These are phyloP conservation scores for Lentinula aciculospora DNA, from an alignment of 768 basidiomycete genomes.

Conservation along the genomic window DNA sequence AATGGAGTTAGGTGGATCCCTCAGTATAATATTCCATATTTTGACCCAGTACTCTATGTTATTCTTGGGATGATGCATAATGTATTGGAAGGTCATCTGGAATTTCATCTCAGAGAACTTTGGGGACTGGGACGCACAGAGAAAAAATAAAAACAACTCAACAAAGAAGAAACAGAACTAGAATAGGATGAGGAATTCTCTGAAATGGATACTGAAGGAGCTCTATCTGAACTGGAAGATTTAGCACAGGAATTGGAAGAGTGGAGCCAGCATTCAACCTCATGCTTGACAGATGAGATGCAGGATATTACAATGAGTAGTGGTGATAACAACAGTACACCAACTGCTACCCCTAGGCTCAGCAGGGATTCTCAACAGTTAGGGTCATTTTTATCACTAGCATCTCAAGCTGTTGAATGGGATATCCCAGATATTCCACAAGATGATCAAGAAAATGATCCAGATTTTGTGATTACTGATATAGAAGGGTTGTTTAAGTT, in stretches of 20 bases:
- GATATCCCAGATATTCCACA: background rate
- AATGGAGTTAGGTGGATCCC: constrained; percentile 15
- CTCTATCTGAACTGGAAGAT: too few relatives aligned
- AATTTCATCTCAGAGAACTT: constrained; percentile 9
- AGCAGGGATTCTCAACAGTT: too few relatives aligned
- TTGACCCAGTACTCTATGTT: constrained; percentile 13
- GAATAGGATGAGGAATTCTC: constrained; percentile 10
- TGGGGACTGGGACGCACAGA: constrained; percentile 14
- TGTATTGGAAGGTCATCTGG: constrained; percentile 12
- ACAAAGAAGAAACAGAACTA: background rate
- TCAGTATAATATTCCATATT: constrained; percentile 13
- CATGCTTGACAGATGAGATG: too few relatives aligned
- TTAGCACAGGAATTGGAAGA: too few relatives aligned
- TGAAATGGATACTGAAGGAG: constrained; percentile 9
- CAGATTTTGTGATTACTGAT: background rate
- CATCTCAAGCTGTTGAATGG: too few relatives aligned
- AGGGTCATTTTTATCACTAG: too few relatives aligned
- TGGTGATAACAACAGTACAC: too few relatives aligned
- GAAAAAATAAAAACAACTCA: background rate
- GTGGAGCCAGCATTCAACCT: too few relatives aligned
- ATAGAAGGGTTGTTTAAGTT: constrained; percentile 6
- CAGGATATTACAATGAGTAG: too few relatives aligned
- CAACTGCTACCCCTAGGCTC: too few relatives aligned
- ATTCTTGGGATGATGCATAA: constrained; percentile 18
- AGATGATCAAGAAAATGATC: constrained; percentile 9